Evolutionary conservation across 2,329 filamentous ascomycete genomes (phyloP).

Genomic region (Drechslerella dactyloides): DNA sequence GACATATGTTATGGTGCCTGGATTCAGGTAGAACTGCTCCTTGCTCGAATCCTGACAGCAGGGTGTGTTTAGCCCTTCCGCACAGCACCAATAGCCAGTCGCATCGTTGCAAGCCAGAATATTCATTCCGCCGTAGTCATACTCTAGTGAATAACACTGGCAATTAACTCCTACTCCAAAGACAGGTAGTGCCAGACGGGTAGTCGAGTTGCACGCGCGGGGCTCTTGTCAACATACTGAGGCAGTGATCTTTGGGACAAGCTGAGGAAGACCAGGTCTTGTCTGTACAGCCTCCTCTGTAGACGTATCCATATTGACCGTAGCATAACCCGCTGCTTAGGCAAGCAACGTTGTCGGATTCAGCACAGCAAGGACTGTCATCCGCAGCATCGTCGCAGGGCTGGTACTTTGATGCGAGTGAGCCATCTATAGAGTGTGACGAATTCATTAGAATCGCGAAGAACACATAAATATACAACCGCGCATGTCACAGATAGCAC

Average conservation of each 20-base stretch:
- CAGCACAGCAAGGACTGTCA: constrained; percentile 30
- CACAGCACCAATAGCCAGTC: constrained; percentile 38
- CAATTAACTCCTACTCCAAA: no score
- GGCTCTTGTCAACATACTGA: constrained; percentile 12
- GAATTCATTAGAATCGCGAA: neutral
- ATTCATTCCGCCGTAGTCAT: constrained; percentile 26
- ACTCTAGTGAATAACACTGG: neutral
- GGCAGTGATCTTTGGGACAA: constrained; percentile 26
- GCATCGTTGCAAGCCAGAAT: constrained; percentile 40
- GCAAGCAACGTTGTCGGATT: constrained; percentile 35
- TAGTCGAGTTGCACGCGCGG: no score
- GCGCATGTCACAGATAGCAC: no score
- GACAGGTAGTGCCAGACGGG: no score
- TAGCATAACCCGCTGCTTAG: constrained; percentile 32
- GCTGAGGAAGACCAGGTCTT: constrained; percentile 8
- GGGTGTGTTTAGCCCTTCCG: constrained; percentile 8
- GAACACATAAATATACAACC: no score
- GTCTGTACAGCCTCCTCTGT: constrained; percentile 41
- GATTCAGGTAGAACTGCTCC: constrained; percentile 22
- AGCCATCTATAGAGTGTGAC: constrained; percentile 14
- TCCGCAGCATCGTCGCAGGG: constrained; percentile 15
- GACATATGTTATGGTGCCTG: constrained; percentile 33
- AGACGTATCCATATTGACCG: constrained; percentile 35
- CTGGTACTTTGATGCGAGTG: neutral
- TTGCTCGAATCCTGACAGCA: constrained; percentile 32